phyloP scores from a whole-genome alignment of 257 asterid species.

The Rhazya stricta region DNA sequence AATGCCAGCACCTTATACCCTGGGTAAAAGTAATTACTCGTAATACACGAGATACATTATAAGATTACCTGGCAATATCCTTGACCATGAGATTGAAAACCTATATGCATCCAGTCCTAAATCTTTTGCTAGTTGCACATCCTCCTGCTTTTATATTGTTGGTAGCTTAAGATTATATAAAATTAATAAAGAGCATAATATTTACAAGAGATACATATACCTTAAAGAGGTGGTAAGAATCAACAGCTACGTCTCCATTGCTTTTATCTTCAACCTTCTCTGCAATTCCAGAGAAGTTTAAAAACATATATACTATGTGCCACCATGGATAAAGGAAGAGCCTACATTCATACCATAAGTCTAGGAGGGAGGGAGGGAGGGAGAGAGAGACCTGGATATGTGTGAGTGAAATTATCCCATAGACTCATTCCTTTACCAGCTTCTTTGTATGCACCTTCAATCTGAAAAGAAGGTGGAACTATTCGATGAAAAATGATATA shows the following conservation, averaged over 20 bases:
- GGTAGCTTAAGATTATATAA: too few species aligned
- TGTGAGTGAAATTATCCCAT: constrained; percentile 40
- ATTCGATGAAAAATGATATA: not conserved
- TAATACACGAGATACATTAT: too few species aligned
- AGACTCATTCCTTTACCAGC: constrained; percentile 33
- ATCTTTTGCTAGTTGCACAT: constrained; percentile 19
- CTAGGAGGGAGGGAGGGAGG: too few species aligned
- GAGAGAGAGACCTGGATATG: constrained; percentile 8
- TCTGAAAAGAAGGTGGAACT: not conserved
- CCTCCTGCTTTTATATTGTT: constrained; percentile 23
- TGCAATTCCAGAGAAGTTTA: constrained; percentile 15
- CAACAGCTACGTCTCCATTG: constrained; percentile 42
- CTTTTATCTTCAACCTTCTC: constrained; percentile 25
- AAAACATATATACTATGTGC: too few species aligned
- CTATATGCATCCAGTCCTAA: constrained; percentile 21
- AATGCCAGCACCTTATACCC: too few species aligned
- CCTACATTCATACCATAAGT: too few species aligned
- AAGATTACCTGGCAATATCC: constrained; percentile 27
- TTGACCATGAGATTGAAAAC: constrained; percentile 29
- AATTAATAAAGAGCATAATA: not conserved
- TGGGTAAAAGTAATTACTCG: too few species aligned
- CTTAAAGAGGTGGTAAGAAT: constrained; percentile 31
- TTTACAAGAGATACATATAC: not conserved
- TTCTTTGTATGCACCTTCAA: constrained; percentile 31
- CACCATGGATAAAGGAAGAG: too few species aligned